phyloP scores from a whole-genome alignment of 352 stramenopile species.

The Globisporangium uncinulatum region DNA sequence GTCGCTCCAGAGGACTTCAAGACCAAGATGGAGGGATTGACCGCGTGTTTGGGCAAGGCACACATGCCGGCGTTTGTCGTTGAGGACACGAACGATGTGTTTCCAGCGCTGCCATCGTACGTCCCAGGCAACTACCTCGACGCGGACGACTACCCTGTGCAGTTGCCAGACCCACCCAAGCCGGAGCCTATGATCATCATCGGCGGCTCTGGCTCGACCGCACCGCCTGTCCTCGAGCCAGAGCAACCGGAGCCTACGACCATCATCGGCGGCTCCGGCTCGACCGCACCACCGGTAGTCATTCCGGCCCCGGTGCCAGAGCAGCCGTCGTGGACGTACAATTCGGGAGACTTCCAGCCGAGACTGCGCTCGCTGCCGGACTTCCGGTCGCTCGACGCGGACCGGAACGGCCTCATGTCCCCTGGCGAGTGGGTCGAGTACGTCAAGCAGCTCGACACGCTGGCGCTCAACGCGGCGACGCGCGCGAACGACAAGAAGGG shows the following conservation, averaged over 20 bases:
- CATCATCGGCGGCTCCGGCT: too few relatives aligned
- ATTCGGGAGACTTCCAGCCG: not conserved
- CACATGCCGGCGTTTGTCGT: conserved; percentile 4
- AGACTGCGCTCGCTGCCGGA: not conserved
- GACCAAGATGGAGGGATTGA: not conserved
- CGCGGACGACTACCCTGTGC: not conserved
- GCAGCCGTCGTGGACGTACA: not conserved
- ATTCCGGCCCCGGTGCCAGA: not conserved
- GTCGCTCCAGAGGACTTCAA: not conserved
- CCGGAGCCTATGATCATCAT: not conserved
- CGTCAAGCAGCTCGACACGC: conserved; percentile 16
- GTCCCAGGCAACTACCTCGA: conserved; percentile 4
- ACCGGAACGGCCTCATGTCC: conserved; percentile 16
- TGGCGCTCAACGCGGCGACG: conserved; percentile 12
- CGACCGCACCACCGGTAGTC: not conserved
- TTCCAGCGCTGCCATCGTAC: conserved; percentile 2
- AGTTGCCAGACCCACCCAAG: not conserved
- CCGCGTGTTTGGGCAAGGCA: not conserved
- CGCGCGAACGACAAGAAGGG: conserved; percentile 3
- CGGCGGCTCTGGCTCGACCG: not conserved
- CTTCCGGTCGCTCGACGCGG: conserved; percentile 17
- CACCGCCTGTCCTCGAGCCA: too few relatives aligned
- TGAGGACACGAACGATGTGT: conserved; percentile 1
- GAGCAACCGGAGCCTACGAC: too few relatives aligned
- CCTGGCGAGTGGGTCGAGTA: conserved; percentile 20